Evolutionary conservation across 2,329 filamentous ascomycete species (phyloP), one percentile per base, ranked within the genome.

Genomic region (Intubia oerlemansii): DNA sequence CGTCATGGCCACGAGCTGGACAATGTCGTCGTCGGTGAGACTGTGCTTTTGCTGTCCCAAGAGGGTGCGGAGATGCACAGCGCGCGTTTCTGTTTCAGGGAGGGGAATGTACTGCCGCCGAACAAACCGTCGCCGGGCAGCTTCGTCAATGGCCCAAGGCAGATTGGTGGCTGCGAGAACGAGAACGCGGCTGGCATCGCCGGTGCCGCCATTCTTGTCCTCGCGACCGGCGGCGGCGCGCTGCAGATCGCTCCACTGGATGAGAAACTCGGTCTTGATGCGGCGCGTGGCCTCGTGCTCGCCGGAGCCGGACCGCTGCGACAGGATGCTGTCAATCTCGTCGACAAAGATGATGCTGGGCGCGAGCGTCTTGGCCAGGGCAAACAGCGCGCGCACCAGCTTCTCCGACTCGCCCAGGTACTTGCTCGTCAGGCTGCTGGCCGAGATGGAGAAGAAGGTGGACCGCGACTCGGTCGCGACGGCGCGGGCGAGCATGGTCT

Each of bases 281-380:
- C 88, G 67, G 32, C 85, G 63, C 1, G 82, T 91, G 1, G 88
- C 81, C 51, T 98, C 88, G 41, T 95, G 79, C 44, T 95, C 88
- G 1, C 79, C 75, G 4, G 73, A 73, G 0, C 80, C 79, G 6
- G 76, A 78, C 29, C 88, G 63, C 11, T 82, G 70, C 1, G 82
- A 91, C 1, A 98, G 61, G 1, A 98, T 56, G 1, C 84, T 92
- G 47, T 98, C 88, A 36, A 98, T 98, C 47, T 98, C 88, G 43
- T 98, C 88, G 5, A 98, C 82, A 41, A 98, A 98, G 33, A 98
- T 95, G 46, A 98, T 95, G 35, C 78, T 88, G 0, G 88, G 88
- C 0, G 88, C 82, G 25, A 95, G 61, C 20, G 70, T 62, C 47
- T 90, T 90, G 5, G 88, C 84, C n/a, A 95, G 56, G 1, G 69